phyloP scores from a whole-genome alignment of 108 stramenopile species.

The Conticribra guillardii region DNA sequence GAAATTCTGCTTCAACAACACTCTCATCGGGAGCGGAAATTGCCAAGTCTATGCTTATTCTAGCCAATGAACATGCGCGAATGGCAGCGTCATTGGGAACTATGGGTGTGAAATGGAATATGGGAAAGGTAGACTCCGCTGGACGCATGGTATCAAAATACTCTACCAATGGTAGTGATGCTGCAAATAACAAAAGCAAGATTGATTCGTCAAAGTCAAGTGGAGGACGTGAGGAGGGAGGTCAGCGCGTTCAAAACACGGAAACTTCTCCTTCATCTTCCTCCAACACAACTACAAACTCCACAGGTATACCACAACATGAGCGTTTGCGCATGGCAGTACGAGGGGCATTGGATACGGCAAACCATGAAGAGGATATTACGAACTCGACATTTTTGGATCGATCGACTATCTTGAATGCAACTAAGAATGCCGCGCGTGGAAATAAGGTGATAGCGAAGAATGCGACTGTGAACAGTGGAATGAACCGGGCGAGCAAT shows the following conservation, averaged over 20 bases:
- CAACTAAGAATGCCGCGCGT: background rate
- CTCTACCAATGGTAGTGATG: background rate
- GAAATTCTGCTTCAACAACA: background rate
- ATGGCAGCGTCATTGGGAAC: slow-evolving; percentile 36
- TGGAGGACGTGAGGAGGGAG: too few relatives aligned
- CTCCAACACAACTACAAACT: background rate
- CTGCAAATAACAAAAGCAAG: background rate
- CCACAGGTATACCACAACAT: slow-evolving; percentile 39
- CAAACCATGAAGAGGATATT: slow-evolving; percentile 74
- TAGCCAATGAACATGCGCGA: slow-evolving; percentile 41
- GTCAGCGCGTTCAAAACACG: too few relatives aligned
- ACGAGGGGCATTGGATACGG: slow-evolving; percentile 72
- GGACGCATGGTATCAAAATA: slow-evolving; percentile 4
- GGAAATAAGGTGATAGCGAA: slow-evolving; percentile 3
- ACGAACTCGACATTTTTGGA: slow-evolving; percentile 83
- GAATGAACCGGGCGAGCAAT: background rate
- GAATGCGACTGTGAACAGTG: slow-evolving; percentile 10
- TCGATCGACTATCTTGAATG: slow-evolving; percentile 17
- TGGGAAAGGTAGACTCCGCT: slow-evolving; percentile 25
- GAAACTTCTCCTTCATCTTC: too few relatives aligned
- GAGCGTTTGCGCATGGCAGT: slow-evolving; percentile 79
- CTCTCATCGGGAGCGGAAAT: slow-evolving; percentile 30
- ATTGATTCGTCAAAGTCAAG: too few relatives aligned
- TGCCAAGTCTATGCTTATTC: slow-evolving; percentile 44
- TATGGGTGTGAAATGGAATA: slow-evolving; percentile 55